Percentiles rank a stretch among this genome's conserved stretches.
Conservation (phyloP, 352 stramenopile genomes). For the Pythium phragmiticola region DNA sequence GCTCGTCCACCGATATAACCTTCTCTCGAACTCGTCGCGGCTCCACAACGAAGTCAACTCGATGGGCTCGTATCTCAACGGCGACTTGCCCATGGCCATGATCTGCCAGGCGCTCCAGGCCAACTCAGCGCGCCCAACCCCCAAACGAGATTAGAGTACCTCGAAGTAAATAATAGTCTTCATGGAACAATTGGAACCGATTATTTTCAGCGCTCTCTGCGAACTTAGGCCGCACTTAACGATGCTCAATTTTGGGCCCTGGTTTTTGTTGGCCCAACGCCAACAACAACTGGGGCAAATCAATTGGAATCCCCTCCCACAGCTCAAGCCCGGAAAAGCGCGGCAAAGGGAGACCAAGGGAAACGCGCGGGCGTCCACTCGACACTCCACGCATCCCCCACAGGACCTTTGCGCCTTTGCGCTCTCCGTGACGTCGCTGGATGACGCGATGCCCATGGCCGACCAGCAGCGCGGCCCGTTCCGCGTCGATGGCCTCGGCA, state of each 20-base stretch:
- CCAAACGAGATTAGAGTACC: neutral
- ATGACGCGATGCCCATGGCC: slow-evolving; percentile 15
- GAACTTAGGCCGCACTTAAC: slow-evolving; percentile 1
- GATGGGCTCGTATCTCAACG: slow-evolving; percentile 52
- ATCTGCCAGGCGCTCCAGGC: slow-evolving; percentile 44
- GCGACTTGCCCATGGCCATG: slow-evolving; percentile 58
- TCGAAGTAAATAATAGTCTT: no score
- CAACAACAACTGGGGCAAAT: neutral
- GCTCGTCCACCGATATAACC: slow-evolving; percentile 46
- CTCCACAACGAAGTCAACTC: slow-evolving; percentile 52
- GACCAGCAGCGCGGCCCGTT: slow-evolving; percentile 1
- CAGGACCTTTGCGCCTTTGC: neutral
- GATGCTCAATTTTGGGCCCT: neutral
- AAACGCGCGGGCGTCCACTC: neutral
- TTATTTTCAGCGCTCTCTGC: neutral
- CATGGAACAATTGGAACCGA: no score
- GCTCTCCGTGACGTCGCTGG: neutral
- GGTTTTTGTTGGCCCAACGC: neutral
- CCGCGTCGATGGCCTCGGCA: neutral
- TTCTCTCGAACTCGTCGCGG: slow-evolving; percentile 39
- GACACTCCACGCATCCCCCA: neutral
- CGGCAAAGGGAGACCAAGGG: neutral
- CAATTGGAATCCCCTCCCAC: no score
- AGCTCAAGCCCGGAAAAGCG: no score
- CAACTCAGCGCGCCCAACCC: neutral